Conservation (phyloP, 768 basidiomycete genomes). For the Clathrus columnatus region DNA sequence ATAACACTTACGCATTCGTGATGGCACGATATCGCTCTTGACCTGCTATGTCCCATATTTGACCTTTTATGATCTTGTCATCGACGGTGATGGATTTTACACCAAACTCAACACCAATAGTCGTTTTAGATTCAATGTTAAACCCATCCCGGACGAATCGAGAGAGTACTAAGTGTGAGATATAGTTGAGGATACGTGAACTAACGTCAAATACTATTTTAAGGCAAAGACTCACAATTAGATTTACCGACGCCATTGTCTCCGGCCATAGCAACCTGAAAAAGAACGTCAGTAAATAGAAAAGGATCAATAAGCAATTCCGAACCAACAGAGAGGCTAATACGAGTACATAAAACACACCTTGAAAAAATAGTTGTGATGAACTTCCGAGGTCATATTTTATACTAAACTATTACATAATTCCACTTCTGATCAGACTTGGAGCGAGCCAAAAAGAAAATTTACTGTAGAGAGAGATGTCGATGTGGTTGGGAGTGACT, state of each 20-base stretch:
- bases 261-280: constrained; percentile 97
- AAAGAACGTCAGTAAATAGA: too few relatives aligned
- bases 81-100: not conserved
- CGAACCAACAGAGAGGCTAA: not conserved
- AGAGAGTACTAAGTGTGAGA: too few relatives aligned
- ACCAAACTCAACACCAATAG: not conserved
- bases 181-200: too few relatives aligned
- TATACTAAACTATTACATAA: too few relatives aligned
- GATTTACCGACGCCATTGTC: constrained; percentile 95
- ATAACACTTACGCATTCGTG: too few relatives aligned
- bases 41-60: constrained; percentile 15
- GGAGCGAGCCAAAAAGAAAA: too few relatives aligned
- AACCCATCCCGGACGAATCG: constrained; percentile 47
- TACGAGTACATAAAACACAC: constrained; percentile 35
- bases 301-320: not conserved
- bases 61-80: constrained; percentile 1
- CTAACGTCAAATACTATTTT: too few relatives aligned
- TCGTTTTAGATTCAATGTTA: not conserved
- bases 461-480: too few relatives aligned
- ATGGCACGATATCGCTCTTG: too few relatives aligned
- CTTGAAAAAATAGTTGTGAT: constrained; percentile 99
- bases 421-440: too few relatives aligned
- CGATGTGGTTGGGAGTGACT: too few relatives aligned
- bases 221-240: constrained; percentile 66
- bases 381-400: constrained; percentile 85